These are phyloP conservation scores for Debaryomyces sp. DNA, from an alignment of 1,139 yeast species.

Conservation along the genomic window DNA sequence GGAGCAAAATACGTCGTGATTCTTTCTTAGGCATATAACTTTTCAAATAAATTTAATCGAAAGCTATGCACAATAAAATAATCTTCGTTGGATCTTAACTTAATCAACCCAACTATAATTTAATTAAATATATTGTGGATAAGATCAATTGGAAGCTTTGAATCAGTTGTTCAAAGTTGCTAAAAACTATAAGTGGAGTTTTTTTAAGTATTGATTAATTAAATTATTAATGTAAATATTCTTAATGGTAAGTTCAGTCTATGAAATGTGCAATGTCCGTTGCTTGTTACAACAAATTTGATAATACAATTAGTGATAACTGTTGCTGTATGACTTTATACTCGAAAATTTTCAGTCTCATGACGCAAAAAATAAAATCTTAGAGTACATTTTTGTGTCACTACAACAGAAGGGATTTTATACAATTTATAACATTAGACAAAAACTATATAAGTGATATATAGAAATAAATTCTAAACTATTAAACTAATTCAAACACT, in stretches of 20 bases:
- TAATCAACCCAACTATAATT: not conserved
- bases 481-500: slow-evolving; percentile 54
- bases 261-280: not conserved
- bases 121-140: slow-evolving; percentile 1
- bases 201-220: not conserved
- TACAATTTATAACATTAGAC: not conserved
- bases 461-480: not conserved
- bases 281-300: not conserved
- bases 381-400: not conserved
- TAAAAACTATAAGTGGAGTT: not conserved
- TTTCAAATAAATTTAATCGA: slow-evolving; percentile 9
- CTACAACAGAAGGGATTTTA: not conserved
- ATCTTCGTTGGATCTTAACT: not conserved
- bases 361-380: slow-evolving; percentile 1
- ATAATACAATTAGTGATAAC: not conserved
- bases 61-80: slow-evolving; percentile 6
- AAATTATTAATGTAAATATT: not conserved
- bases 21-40: slow-evolving; percentile 52
- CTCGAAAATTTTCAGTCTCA: slow-evolving; percentile 7
- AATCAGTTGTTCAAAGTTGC: not conserved
- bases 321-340: slow-evolving; percentile 1
- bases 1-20: slow-evolving; percentile 39
- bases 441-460: slow-evolving; percentile 2
- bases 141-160: not conserved
- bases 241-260: not conserved